Evolutionary conservation across 169 alveolate species (phyloP), one percentile per base, ranked within the genome.

Genomic region (Theileria orientalis): DNA sequence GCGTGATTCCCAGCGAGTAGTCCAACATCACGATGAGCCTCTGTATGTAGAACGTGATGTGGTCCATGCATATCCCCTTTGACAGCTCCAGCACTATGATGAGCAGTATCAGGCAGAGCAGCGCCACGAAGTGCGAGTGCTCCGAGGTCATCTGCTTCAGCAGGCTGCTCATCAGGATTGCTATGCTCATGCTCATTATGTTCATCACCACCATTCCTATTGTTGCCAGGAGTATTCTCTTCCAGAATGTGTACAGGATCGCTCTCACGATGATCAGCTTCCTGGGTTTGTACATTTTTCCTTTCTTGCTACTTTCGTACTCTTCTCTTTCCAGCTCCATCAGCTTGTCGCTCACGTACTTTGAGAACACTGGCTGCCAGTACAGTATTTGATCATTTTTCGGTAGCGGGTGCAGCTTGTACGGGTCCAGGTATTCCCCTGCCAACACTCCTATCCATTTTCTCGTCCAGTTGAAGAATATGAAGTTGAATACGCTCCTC

Each of bases 291-390:
- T 11, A 33, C 25, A 21, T 40, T 14, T 59, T 59, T 33, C 25
- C 25, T 32, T 44, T 14, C 47, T 44, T 19, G 13, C 44, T 49
- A 0, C n/a, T 16, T 3, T 74, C 64, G 35, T 32, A 32, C 46
- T 51, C 37, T 19, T 35, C 64, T n/a, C 14, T n/a, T 57, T 76
- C 85, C 41, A 44, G 47, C 13, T 56, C 54, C 13, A 56, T 9
- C 27, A 76, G 25, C 23, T 71, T 69, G 29, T 76, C 85, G 41
- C 85, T 76, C 3, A 76, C 72, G 16, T 76, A 69, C 51, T 67
- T 66, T 8, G 85, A 67, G 40, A 76, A 67, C 27, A 76, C 16
- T 5, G n/a, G n/a, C n/a, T n/a, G n/a, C n/a, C n/a, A n/a, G n/a
- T n/a, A n/a, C n/a, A n/a, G n/a, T n/a, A n/a, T 78, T 35, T 70